Evolutionary conservation across 179 eudicot species (phyloP), one percentile per base, ranked within the genome.

Genomic region (Corrigiola litoralis): DNA sequence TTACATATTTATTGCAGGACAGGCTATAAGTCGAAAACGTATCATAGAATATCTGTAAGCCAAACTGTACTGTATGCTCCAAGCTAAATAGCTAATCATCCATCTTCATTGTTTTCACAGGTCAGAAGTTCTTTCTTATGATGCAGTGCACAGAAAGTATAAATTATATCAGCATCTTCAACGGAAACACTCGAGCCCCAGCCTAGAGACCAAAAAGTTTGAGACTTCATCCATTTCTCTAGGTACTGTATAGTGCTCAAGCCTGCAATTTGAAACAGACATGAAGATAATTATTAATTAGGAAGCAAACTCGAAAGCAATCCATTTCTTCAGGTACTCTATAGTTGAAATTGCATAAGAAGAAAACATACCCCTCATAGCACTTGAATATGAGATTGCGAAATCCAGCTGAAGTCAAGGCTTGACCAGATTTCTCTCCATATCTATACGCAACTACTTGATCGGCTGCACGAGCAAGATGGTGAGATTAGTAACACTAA

Each of bases 171-270:
- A 8, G 24, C 11, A 5, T 12, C 59, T 51, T 69, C 74, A 75
- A 16, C 51, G 71, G 54, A 16, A 72, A 44, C 69, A 72, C 32
- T 76, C 82, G 12, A 82, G 84, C 50, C 86, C 88, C 62, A 91
- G 68, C 76, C 90, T 76, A 24, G 77, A 63, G 4, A 75, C 70
- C 58, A 89, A 71, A 81, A 90, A 95, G 13, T 62, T 75, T 78
- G 85, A 83, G 20, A 95, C 96, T 59, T 91, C 97, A 21, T 88
- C 82, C 97, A 86, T 95, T 79, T 88, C 97, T 68, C 75, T 79
- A 2, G 97, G 96, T 41, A 83, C 77, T 18, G 97, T 95, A 67
- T 83, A 91, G 66, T 95, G 99, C 37, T 90, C 97, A 36, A 88
- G 79, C 81, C 99, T 95, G 84, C 75, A 72, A 28, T 55, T 34